A percentile compares a stretch with the other conserved stretches of the same genome.
These are phyloP conservation scores for Incumbomyces delicatus DNA, from an alignment of 2,329 filamentous ascomycete genomes.

Conservation along the genomic window DNA sequence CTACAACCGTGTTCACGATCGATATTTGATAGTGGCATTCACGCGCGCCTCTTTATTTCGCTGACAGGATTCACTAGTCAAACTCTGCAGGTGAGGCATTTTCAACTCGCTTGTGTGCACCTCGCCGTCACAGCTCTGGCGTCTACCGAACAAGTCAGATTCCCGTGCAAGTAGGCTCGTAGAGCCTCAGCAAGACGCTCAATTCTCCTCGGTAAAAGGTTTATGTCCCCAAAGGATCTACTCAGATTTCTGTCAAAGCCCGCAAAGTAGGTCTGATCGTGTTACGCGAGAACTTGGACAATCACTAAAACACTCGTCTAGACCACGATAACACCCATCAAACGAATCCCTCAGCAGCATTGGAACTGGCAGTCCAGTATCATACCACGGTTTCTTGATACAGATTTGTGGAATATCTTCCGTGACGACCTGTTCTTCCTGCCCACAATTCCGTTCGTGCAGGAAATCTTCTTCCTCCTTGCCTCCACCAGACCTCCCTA, in stretches of 20 bases:
- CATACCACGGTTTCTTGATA: too few relatives aligned
- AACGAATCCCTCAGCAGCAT: constrained; percentile 51
- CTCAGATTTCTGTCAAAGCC: constrained; percentile 90
- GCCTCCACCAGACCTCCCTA: constrained; percentile 85
- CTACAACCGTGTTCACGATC: not conserved
- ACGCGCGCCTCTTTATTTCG: too few relatives aligned
- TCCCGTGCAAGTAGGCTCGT: not conserved
- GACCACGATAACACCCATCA: constrained; percentile 61
- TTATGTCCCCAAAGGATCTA: constrained; percentile 84
- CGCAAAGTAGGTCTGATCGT: constrained; percentile 62
- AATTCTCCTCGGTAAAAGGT: constrained; percentile 36
- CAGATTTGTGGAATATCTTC: too few relatives aligned
- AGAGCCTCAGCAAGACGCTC: constrained; percentile 1
- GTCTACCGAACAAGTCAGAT: not conserved
- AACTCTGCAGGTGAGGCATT: constrained; percentile 4
- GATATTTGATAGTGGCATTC: too few relatives aligned
- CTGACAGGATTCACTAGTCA: not conserved
- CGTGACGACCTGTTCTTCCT: constrained; percentile 29
- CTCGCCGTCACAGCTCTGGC: constrained; percentile 6
- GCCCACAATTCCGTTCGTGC: constrained; percentile 80
- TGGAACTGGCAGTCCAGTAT: too few relatives aligned
- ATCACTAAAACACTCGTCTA: constrained; percentile 23
- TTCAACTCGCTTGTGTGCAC: not conserved
- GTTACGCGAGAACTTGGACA: not conserved
- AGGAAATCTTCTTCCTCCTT: constrained; percentile 72